Conservation (phyloP, 2,329 filamentous ascomycete genomes). For the Fragosphaeria purpurea region DNA sequence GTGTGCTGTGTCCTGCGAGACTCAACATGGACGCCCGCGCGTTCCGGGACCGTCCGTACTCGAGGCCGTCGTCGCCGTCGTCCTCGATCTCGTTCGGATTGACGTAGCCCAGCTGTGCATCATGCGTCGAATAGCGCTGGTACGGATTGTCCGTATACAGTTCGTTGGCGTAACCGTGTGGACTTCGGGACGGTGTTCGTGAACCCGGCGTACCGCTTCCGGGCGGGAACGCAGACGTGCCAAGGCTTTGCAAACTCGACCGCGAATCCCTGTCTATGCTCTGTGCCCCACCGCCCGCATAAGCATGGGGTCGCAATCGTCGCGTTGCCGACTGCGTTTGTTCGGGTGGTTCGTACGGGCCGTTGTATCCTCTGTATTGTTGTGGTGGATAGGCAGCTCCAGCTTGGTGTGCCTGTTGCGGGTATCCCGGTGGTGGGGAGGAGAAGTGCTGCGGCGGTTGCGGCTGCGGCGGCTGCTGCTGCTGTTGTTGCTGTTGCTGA, state of each 20-base stretch:
- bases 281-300: neutral
- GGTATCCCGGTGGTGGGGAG: constrained; percentile 13
- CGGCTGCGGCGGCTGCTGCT: constrained; percentile 12
- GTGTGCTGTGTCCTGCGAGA: constrained; percentile 36
- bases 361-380: constrained; percentile 3
- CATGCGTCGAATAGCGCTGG: constrained; percentile 43
- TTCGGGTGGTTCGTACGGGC: constrained; percentile 10
- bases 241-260: constrained; percentile 31
- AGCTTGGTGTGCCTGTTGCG: constrained; percentile 18
- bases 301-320: constrained; percentile 8
- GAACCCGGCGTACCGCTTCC: constrained; percentile 25
- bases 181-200: constrained; percentile 36
- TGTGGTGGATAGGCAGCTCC: constrained; percentile 15
- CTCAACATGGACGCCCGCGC: constrained; percentile 52
- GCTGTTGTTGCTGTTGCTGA: constrained; percentile 14
- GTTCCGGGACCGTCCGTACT: constrained; percentile 33
- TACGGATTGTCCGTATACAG: constrained; percentile 58
- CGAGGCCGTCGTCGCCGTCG: constrained; percentile 77
- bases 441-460: constrained; percentile 16
- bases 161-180: constrained; percentile 32
- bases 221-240: constrained; percentile 23
- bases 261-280: constrained; percentile 29
- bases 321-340: constrained; percentile 10
- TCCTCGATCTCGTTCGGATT: constrained; percentile 75
- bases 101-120: constrained; percentile 46